Evolutionary conservation across 345 rosid species (phyloP).

Genomic region (Viola odorata): DNA sequence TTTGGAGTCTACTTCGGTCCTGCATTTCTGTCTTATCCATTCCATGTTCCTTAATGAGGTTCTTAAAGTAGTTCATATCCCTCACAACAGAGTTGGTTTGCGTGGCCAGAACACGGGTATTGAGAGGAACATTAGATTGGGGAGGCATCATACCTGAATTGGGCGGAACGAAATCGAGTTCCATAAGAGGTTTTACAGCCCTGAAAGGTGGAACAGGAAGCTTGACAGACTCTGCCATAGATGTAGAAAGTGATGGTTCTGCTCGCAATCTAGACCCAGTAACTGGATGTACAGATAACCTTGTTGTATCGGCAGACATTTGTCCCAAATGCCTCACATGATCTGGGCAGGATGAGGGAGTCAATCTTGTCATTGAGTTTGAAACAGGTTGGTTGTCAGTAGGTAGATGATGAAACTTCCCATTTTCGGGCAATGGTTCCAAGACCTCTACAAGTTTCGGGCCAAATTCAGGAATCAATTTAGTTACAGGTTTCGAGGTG

Average conservation of each 20-base stretch:
- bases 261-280: too few species aligned
- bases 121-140: conserved; percentile 14
- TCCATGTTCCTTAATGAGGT: conserved; percentile 67
- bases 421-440: conserved; percentile 4
- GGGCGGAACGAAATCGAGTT: conserved; percentile 3
- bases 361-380: too few species aligned
- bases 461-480: background rate
- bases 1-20: conserved; percentile 11
- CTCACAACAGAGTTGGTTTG: conserved; percentile 23
- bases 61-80: conserved; percentile 47
- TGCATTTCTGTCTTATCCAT: conserved; percentile 24
- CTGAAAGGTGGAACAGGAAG: background rate
- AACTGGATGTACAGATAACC: conserved; percentile 3
- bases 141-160: conserved; percentile 13
- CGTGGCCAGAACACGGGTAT: conserved; percentile 5
- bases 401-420: conserved; percentile 13
- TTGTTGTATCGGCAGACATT: too few species aligned
- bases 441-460: conserved; percentile 1
- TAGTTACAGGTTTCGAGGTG: conserved; percentile 11
- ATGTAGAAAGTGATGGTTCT: too few species aligned
- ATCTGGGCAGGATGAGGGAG: too few species aligned
- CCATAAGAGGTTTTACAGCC: background rate
- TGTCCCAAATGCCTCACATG: too few species aligned
- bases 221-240: too few species aligned
- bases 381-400: too few species aligned